Evolutionary conservation across 2,329 filamentous ascomycete species (phyloP).

Genomic region (Aspergillus jensenii): DNA sequence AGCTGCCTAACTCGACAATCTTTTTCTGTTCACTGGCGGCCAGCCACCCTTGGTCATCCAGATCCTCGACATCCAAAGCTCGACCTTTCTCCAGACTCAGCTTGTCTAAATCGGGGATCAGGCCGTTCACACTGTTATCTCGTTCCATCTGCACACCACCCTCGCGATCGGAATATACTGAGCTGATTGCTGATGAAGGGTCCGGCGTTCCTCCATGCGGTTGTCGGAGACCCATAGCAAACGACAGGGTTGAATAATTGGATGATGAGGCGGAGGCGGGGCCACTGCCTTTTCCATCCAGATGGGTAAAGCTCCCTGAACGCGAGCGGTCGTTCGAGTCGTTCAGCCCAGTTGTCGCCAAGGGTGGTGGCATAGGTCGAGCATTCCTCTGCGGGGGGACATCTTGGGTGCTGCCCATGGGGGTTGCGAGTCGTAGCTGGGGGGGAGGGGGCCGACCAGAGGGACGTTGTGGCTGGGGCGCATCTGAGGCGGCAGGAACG

Average conservation of each 20-base stretch:
- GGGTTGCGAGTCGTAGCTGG: conserved; percentile 81
- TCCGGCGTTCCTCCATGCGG: conserved; percentile 69
- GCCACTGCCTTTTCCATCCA: conserved; percentile 74
- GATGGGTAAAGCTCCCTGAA: conserved; percentile 76
- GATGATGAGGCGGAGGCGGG: conserved; percentile 85
- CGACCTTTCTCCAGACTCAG: conserved; percentile 78
- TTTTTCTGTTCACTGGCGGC: conserved; percentile 86
- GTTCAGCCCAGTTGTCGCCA: conserved; percentile 70
- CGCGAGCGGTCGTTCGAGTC: conserved; percentile 79
- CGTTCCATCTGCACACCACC: conserved; percentile 75
- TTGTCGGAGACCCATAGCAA: conserved; percentile 69
- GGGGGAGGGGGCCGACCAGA: conserved; percentile 65
- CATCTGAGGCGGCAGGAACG: conserved; percentile 32
- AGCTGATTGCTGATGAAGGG: conserved; percentile 83
- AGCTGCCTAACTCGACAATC: conserved; percentile 81
- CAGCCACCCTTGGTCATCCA: conserved; percentile 94
- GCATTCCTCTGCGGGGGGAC: conserved; percentile 62
- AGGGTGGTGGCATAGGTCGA: conserved; percentile 57
- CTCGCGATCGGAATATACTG: conserved; percentile 78
- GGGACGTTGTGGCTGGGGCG: conserved; percentile 34
- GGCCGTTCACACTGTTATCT: conserved; percentile 74
- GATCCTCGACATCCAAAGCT: conserved; percentile 84
- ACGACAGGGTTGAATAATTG: conserved; percentile 78
- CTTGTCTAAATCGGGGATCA: conserved; percentile 76
- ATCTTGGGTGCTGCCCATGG: conserved; percentile 72